These are phyloP conservation scores for Camelina sativa DNA, from an alignment of 345 rosid species.

Conservation along the genomic window DNA sequence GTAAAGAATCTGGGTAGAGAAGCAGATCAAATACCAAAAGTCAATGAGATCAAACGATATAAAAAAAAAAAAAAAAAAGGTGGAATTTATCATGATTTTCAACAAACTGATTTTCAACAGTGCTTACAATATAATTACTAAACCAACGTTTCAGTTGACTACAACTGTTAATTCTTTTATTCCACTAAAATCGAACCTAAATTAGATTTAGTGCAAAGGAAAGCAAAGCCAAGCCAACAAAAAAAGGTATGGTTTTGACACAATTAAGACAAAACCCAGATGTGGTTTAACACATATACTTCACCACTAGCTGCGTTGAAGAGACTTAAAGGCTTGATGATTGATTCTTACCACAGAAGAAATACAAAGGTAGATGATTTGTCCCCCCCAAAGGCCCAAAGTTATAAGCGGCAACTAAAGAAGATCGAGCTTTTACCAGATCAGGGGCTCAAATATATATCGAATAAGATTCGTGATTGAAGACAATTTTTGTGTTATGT, in stretches of 20 bases:
- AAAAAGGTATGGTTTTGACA: neutral
- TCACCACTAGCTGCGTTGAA: neutral
- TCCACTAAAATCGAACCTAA: neutral
- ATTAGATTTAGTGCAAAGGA: neutral
- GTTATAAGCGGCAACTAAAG: neutral
- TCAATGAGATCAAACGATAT: constrained; percentile 29
- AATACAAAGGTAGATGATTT: neutral
- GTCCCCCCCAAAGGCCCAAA: neutral
- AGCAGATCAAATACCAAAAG: constrained; percentile 7
- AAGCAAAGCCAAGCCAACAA: neutral
- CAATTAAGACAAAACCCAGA: neutral
- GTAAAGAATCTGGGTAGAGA: constrained; percentile 16
- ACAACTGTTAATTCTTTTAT: neutral
- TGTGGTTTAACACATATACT: neutral
- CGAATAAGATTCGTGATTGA: neutral
- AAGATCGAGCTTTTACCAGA: constrained; percentile 21
- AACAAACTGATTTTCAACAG: neutral
- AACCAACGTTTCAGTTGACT: neutral
- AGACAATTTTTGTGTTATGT: neutral
- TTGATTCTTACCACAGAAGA: neutral
- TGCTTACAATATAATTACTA: neutral
- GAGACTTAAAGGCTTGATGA: neutral
- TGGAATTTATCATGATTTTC: too few relatives aligned
- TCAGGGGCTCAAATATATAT: neutral
- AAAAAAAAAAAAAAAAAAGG: neutral